Conservation (phyloP, 1,284 basidiomycete genomes). For the Austropuccinia psidii region DNA sequence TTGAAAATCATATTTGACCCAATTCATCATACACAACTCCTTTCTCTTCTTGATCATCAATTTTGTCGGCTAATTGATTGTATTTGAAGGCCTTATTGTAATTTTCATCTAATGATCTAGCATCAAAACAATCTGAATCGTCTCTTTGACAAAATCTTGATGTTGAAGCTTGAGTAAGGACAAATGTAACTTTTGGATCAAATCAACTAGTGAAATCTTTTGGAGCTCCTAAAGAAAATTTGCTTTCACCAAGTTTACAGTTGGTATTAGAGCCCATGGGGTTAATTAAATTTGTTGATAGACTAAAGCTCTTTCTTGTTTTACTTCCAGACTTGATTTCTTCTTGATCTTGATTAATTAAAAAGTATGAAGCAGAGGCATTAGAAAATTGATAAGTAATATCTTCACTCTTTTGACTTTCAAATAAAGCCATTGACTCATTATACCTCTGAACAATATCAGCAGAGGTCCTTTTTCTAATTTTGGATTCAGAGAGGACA, state of each 20-base stretch:
- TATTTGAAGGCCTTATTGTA: no score
- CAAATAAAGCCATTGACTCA: constrained; percentile 26
- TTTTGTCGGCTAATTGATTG: neutral
- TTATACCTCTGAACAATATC: constrained; percentile 33
- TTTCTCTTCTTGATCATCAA: neutral
- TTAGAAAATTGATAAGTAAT: constrained; percentile 9
- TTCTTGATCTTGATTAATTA: neutral
- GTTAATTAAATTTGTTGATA: neutral
- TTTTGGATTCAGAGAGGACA: neutral
- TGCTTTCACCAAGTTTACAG: neutral
- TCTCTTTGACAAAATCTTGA: neutral
- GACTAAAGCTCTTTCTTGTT: neutral
- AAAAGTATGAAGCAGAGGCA: neutral
- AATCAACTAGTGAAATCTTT: constrained; percentile 31
- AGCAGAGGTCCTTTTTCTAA: constrained; percentile 20
- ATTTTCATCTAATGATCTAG: neutral
- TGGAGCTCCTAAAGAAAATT: constrained; percentile 19
- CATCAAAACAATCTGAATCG: constrained; percentile 6
- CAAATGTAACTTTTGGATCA: constrained; percentile 31
- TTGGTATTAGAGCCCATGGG: neutral
- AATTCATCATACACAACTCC: constrained; percentile 22
- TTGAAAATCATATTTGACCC: constrained; percentile 30
- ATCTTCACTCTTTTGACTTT: constrained; percentile 15
- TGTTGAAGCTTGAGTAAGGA: neutral
- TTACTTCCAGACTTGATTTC: neutral